Conservation (phyloP, 2,329 filamentous ascomycete species). For the Verticillium tricorpus region DNA sequence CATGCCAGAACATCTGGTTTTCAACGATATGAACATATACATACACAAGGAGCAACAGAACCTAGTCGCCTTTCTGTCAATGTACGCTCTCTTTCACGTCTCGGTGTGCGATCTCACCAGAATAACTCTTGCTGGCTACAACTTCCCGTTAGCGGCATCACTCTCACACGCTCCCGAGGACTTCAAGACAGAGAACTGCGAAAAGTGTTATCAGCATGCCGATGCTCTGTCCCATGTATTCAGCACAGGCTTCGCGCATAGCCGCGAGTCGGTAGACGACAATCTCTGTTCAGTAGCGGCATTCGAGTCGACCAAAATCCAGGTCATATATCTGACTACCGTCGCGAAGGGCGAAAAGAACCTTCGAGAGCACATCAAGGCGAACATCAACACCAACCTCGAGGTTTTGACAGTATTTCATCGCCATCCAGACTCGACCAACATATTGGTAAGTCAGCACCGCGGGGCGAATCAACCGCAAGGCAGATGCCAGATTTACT, state of each 20-base stretch:
- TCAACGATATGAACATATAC: neutral
- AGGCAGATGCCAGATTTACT: neutral
- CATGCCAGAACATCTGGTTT: neutral
- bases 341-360: neutral
- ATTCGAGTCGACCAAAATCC: neutral
- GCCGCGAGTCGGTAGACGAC: neutral
- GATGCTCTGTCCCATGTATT: neutral
- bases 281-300: neutral
- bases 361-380: neutral
- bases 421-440: neutral
- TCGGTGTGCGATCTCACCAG: neutral
- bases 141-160: neutral
- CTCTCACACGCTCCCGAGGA: neutral
- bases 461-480: too few relatives aligned
- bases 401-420: neutral
- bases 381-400: neutral
- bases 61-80: neutral
- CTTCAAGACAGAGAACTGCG: neutral
- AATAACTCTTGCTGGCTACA: neutral
- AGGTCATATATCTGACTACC: neutral
- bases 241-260: neutral
- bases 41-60: neutral
- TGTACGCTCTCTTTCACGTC: neutral
- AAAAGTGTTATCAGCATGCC: neutral
- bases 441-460: neutral